phyloP scores from a whole-genome alignment of 495 filamentous ascomycete genomes.

The Cryomyces antarcticus region DNA sequence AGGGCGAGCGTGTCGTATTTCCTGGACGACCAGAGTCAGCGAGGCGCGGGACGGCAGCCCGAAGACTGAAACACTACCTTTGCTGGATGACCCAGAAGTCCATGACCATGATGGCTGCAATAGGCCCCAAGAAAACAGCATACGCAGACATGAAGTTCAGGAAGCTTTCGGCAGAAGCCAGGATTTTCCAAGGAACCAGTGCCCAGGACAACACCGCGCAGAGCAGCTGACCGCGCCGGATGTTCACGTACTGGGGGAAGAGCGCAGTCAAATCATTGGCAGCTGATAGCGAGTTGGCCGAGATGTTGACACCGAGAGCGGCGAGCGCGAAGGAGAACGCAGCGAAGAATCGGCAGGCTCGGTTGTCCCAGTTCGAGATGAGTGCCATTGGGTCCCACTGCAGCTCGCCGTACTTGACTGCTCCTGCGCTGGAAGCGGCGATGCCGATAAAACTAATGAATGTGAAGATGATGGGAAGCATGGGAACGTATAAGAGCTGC shows the following conservation, averaged over 20 bases:
- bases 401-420: conserved; percentile 24
- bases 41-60: too few species aligned
- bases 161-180: conserved; percentile 33
- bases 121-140: conserved; percentile 45
- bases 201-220: conserved; percentile 37
- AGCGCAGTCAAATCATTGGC: conserved; percentile 44
- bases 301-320: conserved; percentile 29
- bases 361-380: conserved; percentile 13
- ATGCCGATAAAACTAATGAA: conserved; percentile 18
- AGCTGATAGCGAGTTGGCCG: conserved; percentile 41
- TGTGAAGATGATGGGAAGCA: conserved; percentile 40
- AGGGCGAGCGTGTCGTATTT: conserved; percentile 39
- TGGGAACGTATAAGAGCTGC: conserved; percentile 34
- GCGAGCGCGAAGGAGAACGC: conserved; percentile 23
- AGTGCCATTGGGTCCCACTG: conserved; percentile 37
- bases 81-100: conserved; percentile 50
- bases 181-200: conserved; percentile 42
- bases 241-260: conserved; percentile 37
- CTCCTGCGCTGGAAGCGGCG: conserved; percentile 15
- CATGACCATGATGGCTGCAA: conserved; percentile 42
- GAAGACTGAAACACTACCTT: neutral
- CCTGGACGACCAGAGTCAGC: neutral
- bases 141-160: conserved; percentile 38
- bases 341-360: conserved; percentile 17
- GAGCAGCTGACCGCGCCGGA: conserved; percentile 40